These are phyloP conservation scores for Xerocomellus amylosporus DNA, from an alignment of 768 basidiomycete species.

Conservation along the genomic window DNA sequence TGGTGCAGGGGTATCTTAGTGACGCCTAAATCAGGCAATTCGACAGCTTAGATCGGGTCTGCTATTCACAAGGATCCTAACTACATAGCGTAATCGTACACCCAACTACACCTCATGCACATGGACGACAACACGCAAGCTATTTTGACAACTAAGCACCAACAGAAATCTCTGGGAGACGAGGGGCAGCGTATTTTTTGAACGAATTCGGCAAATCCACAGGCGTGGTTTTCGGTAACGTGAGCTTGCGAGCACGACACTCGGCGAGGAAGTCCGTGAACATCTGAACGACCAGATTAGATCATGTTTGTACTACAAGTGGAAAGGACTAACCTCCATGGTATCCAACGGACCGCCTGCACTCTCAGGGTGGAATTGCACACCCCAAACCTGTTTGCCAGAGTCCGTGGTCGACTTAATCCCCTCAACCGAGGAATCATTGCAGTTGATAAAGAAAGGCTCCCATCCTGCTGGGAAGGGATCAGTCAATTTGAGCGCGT, in stretches of 20 bases:
- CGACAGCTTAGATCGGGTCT: neutral
- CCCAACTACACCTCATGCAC: neutral
- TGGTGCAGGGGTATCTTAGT: neutral
- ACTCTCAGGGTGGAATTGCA: constrained; percentile 99
- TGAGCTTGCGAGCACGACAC: constrained; percentile 60
- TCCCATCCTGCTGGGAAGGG: constrained; percentile 98
- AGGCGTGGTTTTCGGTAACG: constrained; percentile 24
- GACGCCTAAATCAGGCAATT: constrained; percentile 16
- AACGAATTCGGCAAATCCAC: constrained; percentile 10
- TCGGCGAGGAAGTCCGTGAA: constrained; percentile 88
- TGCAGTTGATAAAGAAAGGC: constrained; percentile 99
- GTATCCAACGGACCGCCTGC: constrained; percentile 98
- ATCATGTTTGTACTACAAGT: neutral
- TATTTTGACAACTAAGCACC: constrained; percentile 22
- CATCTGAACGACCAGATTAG: constrained; percentile 54
- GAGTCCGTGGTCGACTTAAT: constrained; percentile 92
- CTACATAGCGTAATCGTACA: constrained; percentile 27
- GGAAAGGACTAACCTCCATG: constrained; percentile 66
- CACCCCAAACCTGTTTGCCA: constrained; percentile 93
- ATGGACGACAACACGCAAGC: neutral
- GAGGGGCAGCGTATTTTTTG: constrained; percentile 21
- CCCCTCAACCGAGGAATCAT: constrained; percentile 97
- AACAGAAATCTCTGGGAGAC: constrained; percentile 26
- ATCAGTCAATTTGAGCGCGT: constrained; percentile 90
- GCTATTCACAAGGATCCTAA: neutral